Evolutionary conservation across 108 stramenopile species (phyloP).

Genomic region (Nannochloropsis oceanica): DNA sequence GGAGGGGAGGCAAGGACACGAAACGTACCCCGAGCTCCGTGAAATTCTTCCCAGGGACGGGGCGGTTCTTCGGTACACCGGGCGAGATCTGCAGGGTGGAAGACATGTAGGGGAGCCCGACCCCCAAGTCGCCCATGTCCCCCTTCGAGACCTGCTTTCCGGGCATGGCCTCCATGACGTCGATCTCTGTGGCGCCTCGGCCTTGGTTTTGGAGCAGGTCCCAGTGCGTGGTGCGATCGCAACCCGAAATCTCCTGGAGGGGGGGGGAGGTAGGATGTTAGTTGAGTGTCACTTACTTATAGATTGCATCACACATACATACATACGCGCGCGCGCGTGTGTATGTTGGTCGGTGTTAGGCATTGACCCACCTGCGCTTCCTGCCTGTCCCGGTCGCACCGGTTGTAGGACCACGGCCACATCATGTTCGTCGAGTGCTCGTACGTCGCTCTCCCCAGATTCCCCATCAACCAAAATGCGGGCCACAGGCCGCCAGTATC

Average conservation of each 20-base stretch:
- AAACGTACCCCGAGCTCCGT: neutral
- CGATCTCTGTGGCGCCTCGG: conserved; percentile 89
- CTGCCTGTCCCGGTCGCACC: conserved; percentile 69
- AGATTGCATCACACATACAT: no score
- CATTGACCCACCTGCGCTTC: conserved; percentile 45
- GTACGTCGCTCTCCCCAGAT: conserved; percentile 86
- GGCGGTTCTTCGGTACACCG: conserved; percentile 62
- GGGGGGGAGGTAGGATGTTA: neutral
- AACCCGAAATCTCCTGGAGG: conserved; percentile 48
- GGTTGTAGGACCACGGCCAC: conserved; percentile 42
- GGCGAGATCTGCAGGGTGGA: conserved; percentile 82
- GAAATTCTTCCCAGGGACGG: conserved; percentile 48
- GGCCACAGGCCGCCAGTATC: conserved; percentile 84
- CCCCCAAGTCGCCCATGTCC: neutral
- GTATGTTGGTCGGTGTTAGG: no score
- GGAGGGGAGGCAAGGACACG: neutral
- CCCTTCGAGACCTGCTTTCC: conserved; percentile 38
- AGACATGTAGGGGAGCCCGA: conserved; percentile 56
- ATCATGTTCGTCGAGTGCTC: conserved; percentile 68
- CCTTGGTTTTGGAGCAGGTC: conserved; percentile 68
- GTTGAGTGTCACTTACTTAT: no score
- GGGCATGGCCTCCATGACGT: conserved; percentile 83
- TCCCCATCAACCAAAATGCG: conserved; percentile 92
- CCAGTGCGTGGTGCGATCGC: conserved; percentile 71
- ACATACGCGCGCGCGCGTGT: no score